Percentiles rank a stretch among this genome's conserved stretches.
Conservation (phyloP, 2,329 filamentous ascomycete species). For the Fusarium clavum region DNA sequence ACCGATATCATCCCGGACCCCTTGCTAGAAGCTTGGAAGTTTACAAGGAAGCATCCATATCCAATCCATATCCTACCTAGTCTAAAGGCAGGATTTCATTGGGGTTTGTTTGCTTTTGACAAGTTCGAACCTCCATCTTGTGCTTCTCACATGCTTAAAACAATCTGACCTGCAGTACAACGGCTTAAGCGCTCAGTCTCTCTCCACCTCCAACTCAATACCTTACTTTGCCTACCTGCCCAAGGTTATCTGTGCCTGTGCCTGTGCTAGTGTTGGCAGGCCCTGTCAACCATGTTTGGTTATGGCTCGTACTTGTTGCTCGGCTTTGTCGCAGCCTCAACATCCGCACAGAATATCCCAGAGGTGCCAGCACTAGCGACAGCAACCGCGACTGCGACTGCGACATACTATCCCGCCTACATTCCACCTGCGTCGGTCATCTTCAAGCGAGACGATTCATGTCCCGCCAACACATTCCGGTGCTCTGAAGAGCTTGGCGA, state of each 20-base stretch:
- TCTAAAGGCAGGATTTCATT: background rate
- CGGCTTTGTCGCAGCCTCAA: constrained; percentile 36
- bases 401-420: constrained; percentile 24
- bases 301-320: constrained; percentile 39
- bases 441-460: constrained; percentile 50
- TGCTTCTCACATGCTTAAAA: constrained; percentile 23
- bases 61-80: background rate
- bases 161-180: constrained; percentile 26
- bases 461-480: constrained; percentile 62
- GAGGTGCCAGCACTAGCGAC: constrained; percentile 37
- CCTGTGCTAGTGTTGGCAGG: background rate
- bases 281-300: constrained; percentile 38
- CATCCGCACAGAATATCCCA: constrained; percentile 35
- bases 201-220: background rate
- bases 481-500: constrained; percentile 61
- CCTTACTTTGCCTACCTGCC: background rate
- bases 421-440: constrained; percentile 39
- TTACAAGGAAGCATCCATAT: constrained; percentile 23
- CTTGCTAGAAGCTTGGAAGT: constrained; percentile 27
- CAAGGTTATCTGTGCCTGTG: background rate
- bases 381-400: constrained; percentile 16
- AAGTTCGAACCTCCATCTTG: constrained; percentile 3
- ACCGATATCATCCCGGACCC: constrained; percentile 31
- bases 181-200: constrained; percentile 7
- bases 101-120: constrained; percentile 6